Evolutionary conservation across 2,329 filamentous ascomycete species (phyloP).

Genomic region (Trichoderma asperellum): DNA sequence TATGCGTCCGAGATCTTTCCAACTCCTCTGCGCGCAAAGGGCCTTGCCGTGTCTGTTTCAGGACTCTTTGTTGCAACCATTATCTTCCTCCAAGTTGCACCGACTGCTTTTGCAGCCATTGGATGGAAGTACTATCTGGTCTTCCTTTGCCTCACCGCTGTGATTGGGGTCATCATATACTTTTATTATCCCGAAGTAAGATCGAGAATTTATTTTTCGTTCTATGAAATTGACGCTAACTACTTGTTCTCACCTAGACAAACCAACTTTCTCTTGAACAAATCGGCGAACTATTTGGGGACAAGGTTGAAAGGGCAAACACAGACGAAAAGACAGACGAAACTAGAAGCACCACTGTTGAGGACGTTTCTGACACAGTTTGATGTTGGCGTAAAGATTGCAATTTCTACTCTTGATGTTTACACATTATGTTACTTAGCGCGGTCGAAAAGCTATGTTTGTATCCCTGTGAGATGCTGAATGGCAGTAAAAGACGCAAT

Average conservation of each 20-base stretch:
- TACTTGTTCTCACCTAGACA: neutral
- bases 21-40: neutral
- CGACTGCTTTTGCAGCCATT: conserved; percentile 18
- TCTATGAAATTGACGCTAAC: neutral
- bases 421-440: neutral
- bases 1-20: conserved; percentile 15
- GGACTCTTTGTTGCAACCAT: conserved; percentile 8
- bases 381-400: neutral
- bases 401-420: neutral
- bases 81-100: neutral
- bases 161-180: neutral
- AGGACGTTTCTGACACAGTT: neutral
- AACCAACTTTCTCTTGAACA: conserved; percentile 8
- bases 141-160: neutral
- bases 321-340: neutral
- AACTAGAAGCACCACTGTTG: neutral
- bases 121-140: conserved; percentile 22
- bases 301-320: neutral
- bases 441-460: neutral
- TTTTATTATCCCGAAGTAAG: conserved; percentile 13
- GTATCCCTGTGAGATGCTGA: neutral
- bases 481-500: neutral
- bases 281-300: conserved; percentile 11
- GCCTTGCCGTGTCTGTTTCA: neutral
- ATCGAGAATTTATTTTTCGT: neutral